These are phyloP conservation scores for Vigna reflexopilosa DNA, from an alignment of 306 rosid genomes.

Conservation along the genomic window DNA sequence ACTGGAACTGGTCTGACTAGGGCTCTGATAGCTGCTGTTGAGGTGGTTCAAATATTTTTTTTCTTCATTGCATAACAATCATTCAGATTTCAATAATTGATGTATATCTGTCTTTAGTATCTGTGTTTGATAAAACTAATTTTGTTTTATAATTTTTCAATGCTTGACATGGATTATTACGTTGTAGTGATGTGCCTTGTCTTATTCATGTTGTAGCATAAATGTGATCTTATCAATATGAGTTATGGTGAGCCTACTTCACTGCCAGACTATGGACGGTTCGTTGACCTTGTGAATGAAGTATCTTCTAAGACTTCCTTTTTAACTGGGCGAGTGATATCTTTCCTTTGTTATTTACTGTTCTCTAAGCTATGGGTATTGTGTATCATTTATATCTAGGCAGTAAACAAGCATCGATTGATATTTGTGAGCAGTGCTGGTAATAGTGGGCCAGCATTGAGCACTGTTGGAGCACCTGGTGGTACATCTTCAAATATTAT, in stretches of 20 bases:
- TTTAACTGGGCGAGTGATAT: slow-evolving; percentile 39
- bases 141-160: slow-evolving; percentile 35
- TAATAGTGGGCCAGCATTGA: slow-evolving; percentile 97
- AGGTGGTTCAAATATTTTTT: slow-evolving; percentile 62
- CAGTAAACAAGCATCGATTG: slow-evolving; percentile 78
- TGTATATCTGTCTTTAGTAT: slow-evolving; percentile 11
- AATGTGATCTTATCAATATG: slow-evolving; percentile 97
- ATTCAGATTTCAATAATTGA: slow-evolving; percentile 37
- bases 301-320: slow-evolving; percentile 57
- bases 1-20: slow-evolving; percentile 98
- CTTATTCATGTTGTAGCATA: slow-evolving; percentile 73
- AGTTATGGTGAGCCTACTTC: slow-evolving; percentile 94
- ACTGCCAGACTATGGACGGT: slow-evolving; percentile 96
- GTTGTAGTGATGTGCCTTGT: slow-evolving; percentile 37
- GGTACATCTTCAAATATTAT: slow-evolving; percentile 94
- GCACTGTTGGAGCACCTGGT: slow-evolving; percentile 99
- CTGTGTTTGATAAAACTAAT: slow-evolving; percentile 23
- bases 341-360: slow-evolving; percentile 38
- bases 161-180: slow-evolving; percentile 37
- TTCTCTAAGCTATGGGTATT: slow-evolving; percentile 47
- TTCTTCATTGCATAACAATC: slow-evolving; percentile 22
- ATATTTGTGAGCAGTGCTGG: slow-evolving; percentile 99
- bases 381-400: slow-evolving; percentile 61
- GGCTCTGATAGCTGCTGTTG: slow-evolving; percentile 93
- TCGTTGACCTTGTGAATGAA: slow-evolving; percentile 94